A percentile compares a stretch with the other conserved stretches of the same genome.
Conservation (phyloP, 2,329 filamentous ascomycete species). For the Cladophialophora exuberans region DNA sequence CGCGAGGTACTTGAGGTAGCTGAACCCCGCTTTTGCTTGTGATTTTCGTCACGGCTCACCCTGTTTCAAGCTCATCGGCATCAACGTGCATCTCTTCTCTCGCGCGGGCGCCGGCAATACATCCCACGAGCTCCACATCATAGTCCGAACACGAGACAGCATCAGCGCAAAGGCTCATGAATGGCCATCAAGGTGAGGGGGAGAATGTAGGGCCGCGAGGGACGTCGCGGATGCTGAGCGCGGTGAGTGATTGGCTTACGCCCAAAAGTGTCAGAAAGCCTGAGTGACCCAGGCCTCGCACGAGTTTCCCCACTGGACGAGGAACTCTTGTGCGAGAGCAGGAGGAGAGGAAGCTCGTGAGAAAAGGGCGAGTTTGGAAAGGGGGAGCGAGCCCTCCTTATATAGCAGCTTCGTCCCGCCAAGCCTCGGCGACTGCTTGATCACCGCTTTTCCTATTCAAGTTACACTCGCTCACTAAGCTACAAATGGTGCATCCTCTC, state of each 20-base stretch:
- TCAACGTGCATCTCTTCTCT: too few relatives aligned
- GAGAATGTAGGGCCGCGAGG: background rate
- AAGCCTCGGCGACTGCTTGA: background rate
- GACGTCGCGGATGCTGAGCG: background rate
- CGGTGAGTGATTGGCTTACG: background rate
- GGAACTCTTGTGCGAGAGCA: background rate
- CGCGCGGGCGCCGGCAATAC: too few relatives aligned
- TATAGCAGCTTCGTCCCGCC: background rate
- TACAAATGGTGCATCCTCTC: background rate
- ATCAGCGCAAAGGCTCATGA: background rate
- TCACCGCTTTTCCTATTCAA: background rate
- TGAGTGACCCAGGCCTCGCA: background rate
- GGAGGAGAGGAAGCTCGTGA: slow-evolving; percentile 4
- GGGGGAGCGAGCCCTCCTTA: slow-evolving; percentile 5
- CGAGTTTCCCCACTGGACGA: background rate
- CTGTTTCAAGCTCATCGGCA: too few relatives aligned
- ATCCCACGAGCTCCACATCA: background rate
- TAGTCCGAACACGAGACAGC: background rate
- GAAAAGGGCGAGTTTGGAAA: slow-evolving; percentile 6
- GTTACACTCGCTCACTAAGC: background rate
- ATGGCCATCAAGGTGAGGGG: background rate
- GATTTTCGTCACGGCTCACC: background rate
- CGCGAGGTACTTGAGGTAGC: background rate
- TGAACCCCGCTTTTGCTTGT: too few relatives aligned
- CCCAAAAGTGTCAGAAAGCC: too few relatives aligned